Evolutionary conservation across 2,329 filamentous ascomycete genomes (phyloP).

Genomic region (Rhexocercosporidium sp.): DNA sequence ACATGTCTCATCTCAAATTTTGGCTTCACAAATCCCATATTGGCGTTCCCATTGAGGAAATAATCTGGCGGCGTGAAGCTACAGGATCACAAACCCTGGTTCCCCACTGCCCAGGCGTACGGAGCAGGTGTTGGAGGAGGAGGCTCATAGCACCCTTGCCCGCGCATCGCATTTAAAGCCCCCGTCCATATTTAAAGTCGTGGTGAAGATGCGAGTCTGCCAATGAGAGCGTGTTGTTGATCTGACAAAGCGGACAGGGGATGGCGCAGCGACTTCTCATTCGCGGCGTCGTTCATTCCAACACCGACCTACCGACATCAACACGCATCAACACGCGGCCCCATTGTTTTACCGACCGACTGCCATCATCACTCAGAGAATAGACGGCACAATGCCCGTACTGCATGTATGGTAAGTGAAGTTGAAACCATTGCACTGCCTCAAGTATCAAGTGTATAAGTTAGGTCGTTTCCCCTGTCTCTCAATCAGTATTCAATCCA

Average conservation of each 20-base stretch:
- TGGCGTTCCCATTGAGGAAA: background rate
- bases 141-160: conserved; percentile 1
- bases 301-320: background rate
- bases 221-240: background rate
- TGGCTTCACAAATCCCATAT: background rate
- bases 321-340: conserved; percentile 8
- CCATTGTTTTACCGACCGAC: background rate
- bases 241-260: background rate
- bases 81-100: background rate
- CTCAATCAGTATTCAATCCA: background rate
- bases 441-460: conserved; percentile 13
- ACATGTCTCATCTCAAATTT: background rate
- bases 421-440: conserved; percentile 11
- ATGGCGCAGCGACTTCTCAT: background rate
- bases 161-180: background rate
- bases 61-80: background rate
- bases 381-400: background rate
- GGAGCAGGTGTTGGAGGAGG: background rate
- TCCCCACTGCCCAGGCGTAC: background rate
- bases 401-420: background rate
- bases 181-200: background rate
- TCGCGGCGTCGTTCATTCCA: background rate
- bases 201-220: background rate
- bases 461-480: background rate
- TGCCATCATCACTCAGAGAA: background rate